A percentile compares a stretch with the other conserved stretches of the same genome.
These are phyloP conservation scores for Trichoderma brevicompactum DNA, from an alignment of 2,329 filamentous ascomycete species.

Conservation along the genomic window DNA sequence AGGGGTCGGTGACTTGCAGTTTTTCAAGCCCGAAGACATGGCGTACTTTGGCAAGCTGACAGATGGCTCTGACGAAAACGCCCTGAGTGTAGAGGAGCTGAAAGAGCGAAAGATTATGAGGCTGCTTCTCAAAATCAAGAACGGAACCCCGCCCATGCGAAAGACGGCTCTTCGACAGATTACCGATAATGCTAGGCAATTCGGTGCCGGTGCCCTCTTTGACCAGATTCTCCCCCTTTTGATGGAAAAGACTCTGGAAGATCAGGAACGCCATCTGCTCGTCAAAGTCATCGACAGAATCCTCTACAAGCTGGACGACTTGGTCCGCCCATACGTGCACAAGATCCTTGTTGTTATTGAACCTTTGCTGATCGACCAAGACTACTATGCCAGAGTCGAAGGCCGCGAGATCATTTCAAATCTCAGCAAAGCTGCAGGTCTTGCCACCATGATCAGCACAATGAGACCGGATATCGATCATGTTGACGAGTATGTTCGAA, in stretches of 20 bases:
- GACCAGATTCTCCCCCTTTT: slow-evolving; percentile 95
- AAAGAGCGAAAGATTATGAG: slow-evolving; percentile 99
- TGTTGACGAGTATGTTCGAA: slow-evolving; percentile 96
- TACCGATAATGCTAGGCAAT: slow-evolving; percentile 95
- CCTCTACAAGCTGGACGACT: slow-evolving; percentile 95
- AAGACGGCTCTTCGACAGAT: slow-evolving; percentile 97
- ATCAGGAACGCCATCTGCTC: slow-evolving; percentile 95
- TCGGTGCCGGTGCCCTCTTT: slow-evolving; percentile 91
- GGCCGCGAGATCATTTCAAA: slow-evolving; percentile 99
- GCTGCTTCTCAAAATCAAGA: slow-evolving; percentile 96
- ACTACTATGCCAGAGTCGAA: slow-evolving; percentile 98
- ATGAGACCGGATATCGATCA: slow-evolving; percentile 99
- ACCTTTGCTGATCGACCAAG: slow-evolving; percentile 97
- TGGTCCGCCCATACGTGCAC: slow-evolving; percentile 94
- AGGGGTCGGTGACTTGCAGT: slow-evolving; percentile 92
- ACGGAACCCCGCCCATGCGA: slow-evolving; percentile 96
- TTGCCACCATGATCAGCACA: slow-evolving; percentile 98
- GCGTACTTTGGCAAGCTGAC: slow-evolving; percentile 97
- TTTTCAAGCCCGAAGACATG: slow-evolving; percentile 99
- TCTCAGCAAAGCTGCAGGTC: slow-evolving; percentile 90
- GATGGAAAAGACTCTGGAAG: slow-evolving; percentile 98
- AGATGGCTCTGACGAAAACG: slow-evolving; percentile 89
- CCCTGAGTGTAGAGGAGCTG: slow-evolving; percentile 88
- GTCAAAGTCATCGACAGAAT: slow-evolving; percentile 99
- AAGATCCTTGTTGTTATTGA: slow-evolving; percentile 99